Evolutionary conservation across 257 asterid genomes (phyloP).

Genomic region (Euphrasia confusa): DNA sequence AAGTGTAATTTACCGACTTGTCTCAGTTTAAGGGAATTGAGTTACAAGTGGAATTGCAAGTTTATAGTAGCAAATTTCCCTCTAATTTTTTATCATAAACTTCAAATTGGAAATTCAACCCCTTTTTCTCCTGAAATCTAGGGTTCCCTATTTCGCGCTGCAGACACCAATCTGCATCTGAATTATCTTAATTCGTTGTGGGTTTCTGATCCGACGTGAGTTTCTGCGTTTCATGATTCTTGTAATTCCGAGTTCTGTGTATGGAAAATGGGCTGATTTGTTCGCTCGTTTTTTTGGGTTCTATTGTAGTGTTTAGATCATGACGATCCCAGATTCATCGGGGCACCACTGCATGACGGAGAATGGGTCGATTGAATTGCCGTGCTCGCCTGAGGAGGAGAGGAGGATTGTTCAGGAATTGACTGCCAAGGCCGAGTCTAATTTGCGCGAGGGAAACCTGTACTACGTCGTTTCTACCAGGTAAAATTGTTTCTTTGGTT

Average conservation of each 20-base stretch:
- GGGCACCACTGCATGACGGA: slow-evolving; percentile 55
- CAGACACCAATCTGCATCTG: not conserved
- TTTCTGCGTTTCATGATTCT: slow-evolving; percentile 17
- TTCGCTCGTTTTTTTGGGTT: slow-evolving; percentile 9
- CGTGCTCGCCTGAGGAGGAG: slow-evolving; percentile 86
- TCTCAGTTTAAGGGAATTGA: no score
- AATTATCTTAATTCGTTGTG: not conserved
- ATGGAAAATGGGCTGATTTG: slow-evolving; percentile 16
- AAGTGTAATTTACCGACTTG: no score
- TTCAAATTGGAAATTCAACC: slow-evolving; percentile 11
- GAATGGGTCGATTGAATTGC: slow-evolving; percentile 75
- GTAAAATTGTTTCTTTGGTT: slow-evolving; percentile 29
- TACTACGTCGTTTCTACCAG: slow-evolving; percentile 67
- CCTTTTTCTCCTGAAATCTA: slow-evolving; percentile 33
- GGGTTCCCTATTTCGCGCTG: slow-evolving; percentile 25
- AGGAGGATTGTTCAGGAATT: slow-evolving; percentile 58
- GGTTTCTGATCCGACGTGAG: slow-evolving; percentile 34
- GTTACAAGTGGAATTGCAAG: no score
- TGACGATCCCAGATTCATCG: slow-evolving; percentile 86
- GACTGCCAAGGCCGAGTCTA: slow-evolving; percentile 59
- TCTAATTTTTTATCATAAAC: no score
- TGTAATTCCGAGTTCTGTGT: slow-evolving; percentile 2
- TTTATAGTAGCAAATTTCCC: no score
- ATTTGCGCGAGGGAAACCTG: slow-evolving; percentile 62
- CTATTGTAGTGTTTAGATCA: slow-evolving; percentile 27